Percentiles rank a stretch among this genome's conserved stretches.
phyloP scores from a whole-genome alignment of 2,329 filamentous ascomycete species.

The Diaporthe caulivora region DNA sequence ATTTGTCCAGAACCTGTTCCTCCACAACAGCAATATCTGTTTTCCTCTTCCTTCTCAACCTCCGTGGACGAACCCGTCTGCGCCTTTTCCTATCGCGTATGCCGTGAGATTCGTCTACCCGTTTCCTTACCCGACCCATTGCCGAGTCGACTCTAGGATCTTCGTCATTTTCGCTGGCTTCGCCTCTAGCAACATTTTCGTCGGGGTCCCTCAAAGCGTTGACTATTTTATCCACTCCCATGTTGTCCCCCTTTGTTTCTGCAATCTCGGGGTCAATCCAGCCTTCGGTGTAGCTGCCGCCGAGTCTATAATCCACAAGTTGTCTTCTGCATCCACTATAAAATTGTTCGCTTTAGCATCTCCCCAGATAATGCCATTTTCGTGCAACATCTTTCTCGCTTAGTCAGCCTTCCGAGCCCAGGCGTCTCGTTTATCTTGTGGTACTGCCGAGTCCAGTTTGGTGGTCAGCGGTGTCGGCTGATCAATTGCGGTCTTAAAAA shows the following conservation, averaged over 20 bases:
- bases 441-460: constrained; percentile 15
- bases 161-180: not conserved
- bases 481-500: constrained; percentile 25
- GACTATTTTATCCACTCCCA: constrained; percentile 32
- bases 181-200: not conserved
- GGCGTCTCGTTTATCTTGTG: constrained; percentile 15
- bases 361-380: constrained; percentile 45
- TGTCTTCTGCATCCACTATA: constrained; percentile 46
- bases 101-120: not conserved
- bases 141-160: not conserved
- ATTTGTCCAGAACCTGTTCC: constrained; percentile 18
- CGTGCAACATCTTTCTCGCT: not conserved
- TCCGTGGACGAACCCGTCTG: not conserved
- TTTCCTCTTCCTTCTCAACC: not conserved
- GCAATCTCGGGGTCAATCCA: constrained; percentile 43
- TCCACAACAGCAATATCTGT: constrained; percentile 25
- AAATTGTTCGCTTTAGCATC: constrained; percentile 49
- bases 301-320: constrained; percentile 49
- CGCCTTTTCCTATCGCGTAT: not conserved
- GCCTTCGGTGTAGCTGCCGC: constrained; percentile 47
- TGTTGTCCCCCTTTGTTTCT: constrained; percentile 31
- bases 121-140: not conserved
- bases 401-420: constrained; percentile 26
- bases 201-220: constrained; percentile 28
- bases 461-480: constrained; percentile 20